These are phyloP conservation scores for Eucalyptus guilfoylei DNA, from an alignment of 345 rosid genomes.

Conservation along the genomic window DNA sequence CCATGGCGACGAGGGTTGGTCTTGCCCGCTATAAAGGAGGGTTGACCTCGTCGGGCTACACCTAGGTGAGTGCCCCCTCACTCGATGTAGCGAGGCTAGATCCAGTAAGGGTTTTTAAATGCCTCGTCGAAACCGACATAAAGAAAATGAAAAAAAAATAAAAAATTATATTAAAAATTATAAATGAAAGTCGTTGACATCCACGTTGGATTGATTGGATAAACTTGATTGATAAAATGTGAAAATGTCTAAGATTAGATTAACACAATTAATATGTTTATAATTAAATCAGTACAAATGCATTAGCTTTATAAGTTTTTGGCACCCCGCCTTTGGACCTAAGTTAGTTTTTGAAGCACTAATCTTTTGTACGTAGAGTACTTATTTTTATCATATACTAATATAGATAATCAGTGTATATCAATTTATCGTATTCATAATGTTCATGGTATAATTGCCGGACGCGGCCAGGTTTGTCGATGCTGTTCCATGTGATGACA, in stretches of 20 bases:
- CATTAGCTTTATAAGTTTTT: too few relatives aligned
- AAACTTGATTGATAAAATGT: too few relatives aligned
- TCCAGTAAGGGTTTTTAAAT: rapidly evolving
- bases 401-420: neutral
- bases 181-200: too few relatives aligned
- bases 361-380: neutral
- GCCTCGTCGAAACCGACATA: rapidly evolving
- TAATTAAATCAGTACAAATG: too few relatives aligned
- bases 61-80: too few relatives aligned
- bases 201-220: rapidly evolving
- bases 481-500: neutral
- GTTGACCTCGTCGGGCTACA: too few relatives aligned
- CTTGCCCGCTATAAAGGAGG: too few relatives aligned
- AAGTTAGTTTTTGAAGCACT: neutral
- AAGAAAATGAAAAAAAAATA: rapidly evolving
- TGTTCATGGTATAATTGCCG: neutral
- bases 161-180: too few relatives aligned
- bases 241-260: too few relatives aligned
- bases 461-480: neutral
- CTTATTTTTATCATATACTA: neutral
- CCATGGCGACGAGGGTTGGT: rapidly evolving
- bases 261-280: rapidly evolving
- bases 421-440: neutral
- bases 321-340: neutral
- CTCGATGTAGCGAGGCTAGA: too few relatives aligned